Conservation (phyloP, 345 rosid species). For the Clausena lansium region DNA sequence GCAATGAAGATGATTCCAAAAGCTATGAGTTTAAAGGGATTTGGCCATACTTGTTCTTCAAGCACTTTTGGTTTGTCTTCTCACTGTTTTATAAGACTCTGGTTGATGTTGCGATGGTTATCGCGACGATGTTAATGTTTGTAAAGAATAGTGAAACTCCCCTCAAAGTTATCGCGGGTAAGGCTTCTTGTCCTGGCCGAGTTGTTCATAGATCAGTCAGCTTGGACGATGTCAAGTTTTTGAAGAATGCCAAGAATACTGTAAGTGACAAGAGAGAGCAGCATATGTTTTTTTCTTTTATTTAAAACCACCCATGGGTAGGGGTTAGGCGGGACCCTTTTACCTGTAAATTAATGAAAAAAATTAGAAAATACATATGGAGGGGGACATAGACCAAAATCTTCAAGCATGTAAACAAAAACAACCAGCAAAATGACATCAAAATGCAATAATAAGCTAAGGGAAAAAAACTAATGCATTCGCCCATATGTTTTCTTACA, state of each 20-base stretch:
- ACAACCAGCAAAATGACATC: too few species aligned
- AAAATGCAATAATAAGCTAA: too few species aligned
- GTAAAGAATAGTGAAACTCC: slow-evolving; percentile 33
- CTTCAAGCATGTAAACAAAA: too few species aligned
- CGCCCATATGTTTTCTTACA: too few species aligned
- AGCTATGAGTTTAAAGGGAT: not conserved
- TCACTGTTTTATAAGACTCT: slow-evolving; percentile 28
- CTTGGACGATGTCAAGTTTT: slow-evolving; percentile 33
- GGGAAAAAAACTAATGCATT: too few species aligned
- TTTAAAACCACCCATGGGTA: too few species aligned
- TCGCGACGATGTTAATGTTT: slow-evolving; percentile 19
- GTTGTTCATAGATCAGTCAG: slow-evolving; percentile 28
- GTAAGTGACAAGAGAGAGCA: slow-evolving; percentile 8
- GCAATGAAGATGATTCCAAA: not conserved
- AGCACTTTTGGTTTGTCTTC: slow-evolving; percentile 10
- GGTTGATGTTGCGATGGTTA: slow-evolving; percentile 23
- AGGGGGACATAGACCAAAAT: too few species aligned
- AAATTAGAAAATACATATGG: too few species aligned
- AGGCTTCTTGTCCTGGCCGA: slow-evolving; percentile 15
- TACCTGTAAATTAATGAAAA: too few species aligned
- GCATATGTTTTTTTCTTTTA: slow-evolving; percentile 24
- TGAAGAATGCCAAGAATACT: slow-evolving; percentile 26
- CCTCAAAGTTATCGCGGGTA: slow-evolving; percentile 16
- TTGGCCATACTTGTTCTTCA: not conserved
- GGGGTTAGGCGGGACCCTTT: too few species aligned